Evolutionary conservation across 768 basidiomycete genomes (phyloP).

Genomic region (Trametes cingulata): DNA sequence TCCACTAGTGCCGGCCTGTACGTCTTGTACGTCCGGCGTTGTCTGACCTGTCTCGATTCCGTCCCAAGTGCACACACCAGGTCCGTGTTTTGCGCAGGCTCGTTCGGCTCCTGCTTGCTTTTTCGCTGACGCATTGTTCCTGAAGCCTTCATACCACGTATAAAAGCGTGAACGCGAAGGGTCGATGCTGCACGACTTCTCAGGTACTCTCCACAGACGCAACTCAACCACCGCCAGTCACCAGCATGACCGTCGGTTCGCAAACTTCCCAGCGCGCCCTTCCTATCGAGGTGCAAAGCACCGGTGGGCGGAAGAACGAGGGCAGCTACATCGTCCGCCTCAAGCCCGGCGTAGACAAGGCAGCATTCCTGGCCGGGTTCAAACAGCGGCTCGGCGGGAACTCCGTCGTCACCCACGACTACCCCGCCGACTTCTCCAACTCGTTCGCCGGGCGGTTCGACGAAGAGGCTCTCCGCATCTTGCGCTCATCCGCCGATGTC

Average conservation of each 20-base stretch:
- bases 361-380: neutral
- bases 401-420: neutral
- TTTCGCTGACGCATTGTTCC: no score
- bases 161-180: no score
- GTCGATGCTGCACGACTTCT: no score
- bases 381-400: neutral
- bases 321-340: neutral
- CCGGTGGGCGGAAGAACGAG: neutral
- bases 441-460: neutral
- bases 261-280: no score
- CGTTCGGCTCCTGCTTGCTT: no score
- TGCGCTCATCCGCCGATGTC: neutral
- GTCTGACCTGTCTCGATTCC: neutral
- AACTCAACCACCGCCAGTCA: no score
- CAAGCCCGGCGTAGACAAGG: neutral
- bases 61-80: neutral
- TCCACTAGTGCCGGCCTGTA: no score
- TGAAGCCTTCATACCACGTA: no score
- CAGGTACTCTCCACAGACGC: no score
- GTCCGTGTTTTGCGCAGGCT: no score
- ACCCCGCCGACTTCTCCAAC: neutral
- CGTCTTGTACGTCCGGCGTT: neutral
- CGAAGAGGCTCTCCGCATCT: neutral
- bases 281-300: neutral
- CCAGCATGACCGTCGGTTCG: no score